Evolutionary conservation across 2,329 filamentous ascomycete species (phyloP).

Genomic region (Colletotrichum caudatum): DNA sequence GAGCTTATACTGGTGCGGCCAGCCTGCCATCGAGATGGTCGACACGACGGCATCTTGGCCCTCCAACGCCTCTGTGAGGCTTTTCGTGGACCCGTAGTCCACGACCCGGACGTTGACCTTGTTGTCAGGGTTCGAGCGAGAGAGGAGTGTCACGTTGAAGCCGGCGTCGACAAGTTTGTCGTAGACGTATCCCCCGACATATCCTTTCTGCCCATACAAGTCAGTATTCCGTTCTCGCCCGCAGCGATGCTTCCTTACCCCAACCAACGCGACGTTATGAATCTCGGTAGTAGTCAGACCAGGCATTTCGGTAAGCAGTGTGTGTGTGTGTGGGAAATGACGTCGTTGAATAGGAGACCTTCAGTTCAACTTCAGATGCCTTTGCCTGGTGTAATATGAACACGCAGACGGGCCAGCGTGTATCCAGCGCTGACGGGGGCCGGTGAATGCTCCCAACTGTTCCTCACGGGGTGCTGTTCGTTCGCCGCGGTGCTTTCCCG

Average conservation of each 20-base stretch:
- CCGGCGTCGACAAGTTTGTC: constrained; percentile 18
- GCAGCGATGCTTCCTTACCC: not conserved
- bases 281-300: constrained; percentile 10
- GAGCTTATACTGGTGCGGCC: constrained; percentile 61
- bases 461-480: no score
- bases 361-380: no score
- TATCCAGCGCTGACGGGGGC: no score
- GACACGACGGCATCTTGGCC: constrained; percentile 69
- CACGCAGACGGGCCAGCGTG: no score
- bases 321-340: no score
- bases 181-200: constrained; percentile 17
- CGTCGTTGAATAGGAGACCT: no score
- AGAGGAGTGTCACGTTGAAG: constrained; percentile 56
- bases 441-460: no score
- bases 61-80: constrained; percentile 63
- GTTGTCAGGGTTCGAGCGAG: constrained; percentile 51
- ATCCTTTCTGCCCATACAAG: constrained; percentile 18
- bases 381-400: no score
- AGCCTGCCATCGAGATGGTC: constrained; percentile 51
- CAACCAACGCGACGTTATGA: constrained; percentile 8
- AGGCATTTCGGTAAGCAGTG: constrained; percentile 1
- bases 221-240: no score
- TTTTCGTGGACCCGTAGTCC: constrained; percentile 53
- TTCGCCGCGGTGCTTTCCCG: no score
- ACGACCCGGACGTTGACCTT: constrained; percentile 49